Evolutionary conservation across 768 basidiomycete species (phyloP).

Genomic region (Trametopsis cervina): DNA sequence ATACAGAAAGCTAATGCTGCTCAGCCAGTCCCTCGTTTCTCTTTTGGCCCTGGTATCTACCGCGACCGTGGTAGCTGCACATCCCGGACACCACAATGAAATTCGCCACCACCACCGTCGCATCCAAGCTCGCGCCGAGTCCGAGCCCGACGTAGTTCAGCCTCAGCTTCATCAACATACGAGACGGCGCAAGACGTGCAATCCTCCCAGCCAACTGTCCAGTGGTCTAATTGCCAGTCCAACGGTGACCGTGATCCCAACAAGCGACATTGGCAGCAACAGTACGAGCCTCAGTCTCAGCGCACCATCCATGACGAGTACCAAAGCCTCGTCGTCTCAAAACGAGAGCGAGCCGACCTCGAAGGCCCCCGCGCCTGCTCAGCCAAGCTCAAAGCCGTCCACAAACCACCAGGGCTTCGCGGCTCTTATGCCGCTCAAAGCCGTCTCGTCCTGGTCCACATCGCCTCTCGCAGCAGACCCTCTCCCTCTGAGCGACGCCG

Average conservation of each 20-base stretch:
- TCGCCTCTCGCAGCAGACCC: constrained; percentile 29
- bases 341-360: neutral
- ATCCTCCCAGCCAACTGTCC: neutral
- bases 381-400: neutral
- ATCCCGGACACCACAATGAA: neutral
- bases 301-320: neutral
- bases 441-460: constrained; percentile 38
- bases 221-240: neutral
- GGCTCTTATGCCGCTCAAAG: constrained; percentile 36
- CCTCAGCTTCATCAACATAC: neutral
- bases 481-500: constrained; percentile 36
- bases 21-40: constrained; percentile 9
- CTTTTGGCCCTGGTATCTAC: constrained; percentile 9
- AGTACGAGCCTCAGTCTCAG: neutral
- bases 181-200: constrained; percentile 4
- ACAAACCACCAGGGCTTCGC: constrained; percentile 16
- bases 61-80: constrained; percentile 7
- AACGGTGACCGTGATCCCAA: constrained; percentile 1
- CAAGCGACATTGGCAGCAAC: neutral
- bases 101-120: constrained; percentile 2
- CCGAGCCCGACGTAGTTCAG: too few species aligned
- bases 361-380: constrained; percentile 5
- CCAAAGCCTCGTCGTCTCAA: neutral
- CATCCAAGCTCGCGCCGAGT: too few species aligned
- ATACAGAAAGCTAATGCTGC: too few species aligned